Base-by-base conservation (phyloP, 768 basidiomycete species). In the Hydnomerulius pinastri region DNA sequence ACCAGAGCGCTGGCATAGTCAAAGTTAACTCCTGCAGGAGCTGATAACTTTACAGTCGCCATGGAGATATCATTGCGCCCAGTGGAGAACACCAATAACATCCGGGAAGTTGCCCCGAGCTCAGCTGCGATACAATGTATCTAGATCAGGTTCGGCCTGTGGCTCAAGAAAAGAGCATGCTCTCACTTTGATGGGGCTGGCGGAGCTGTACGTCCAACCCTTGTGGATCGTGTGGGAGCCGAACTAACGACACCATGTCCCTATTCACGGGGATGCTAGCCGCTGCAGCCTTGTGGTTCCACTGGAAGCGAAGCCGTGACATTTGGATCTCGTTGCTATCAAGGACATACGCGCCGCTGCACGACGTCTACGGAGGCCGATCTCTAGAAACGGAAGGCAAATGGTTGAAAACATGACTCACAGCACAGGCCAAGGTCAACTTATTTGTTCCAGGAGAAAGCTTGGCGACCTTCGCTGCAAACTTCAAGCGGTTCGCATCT, bases 281-380 rank as follows among this genome's bases (percentile, higher is more conserved):
- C 7, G 58, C 42, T 23, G 64, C 58, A n/a, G 60, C 30, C 48
- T 77, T 73, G 59, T 83, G 73, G 33, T 72, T 73, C 78, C 85
- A 87, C 60, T 88, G 85, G 38, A 95, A 75, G 39, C 78, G 71
- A 13, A 94, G 73, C 25, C 76, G 78, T 4, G 85, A 78, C 49
- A 88, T 70, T 13, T 77, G 80, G 20, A 89, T 73, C 67, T 91
- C 85, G 13, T 79, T 86, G 29, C 76, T 75, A 28, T 91, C 87
- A 21, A 89, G 72, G 2, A 82, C 58, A 61, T 87, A 91, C 1
- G 78, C 75, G 10, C 94, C 95, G 39, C 76, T 72, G 13, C 83
- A 76, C 4, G 89, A 79, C 13, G 83, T 87, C 92, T 57, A 45
- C 58, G 23, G 20, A 35, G 43, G 28, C 13, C 4, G 12, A 32